Conservation (phyloP, 306 rosid genomes). For the Acacia confusa region DNA sequence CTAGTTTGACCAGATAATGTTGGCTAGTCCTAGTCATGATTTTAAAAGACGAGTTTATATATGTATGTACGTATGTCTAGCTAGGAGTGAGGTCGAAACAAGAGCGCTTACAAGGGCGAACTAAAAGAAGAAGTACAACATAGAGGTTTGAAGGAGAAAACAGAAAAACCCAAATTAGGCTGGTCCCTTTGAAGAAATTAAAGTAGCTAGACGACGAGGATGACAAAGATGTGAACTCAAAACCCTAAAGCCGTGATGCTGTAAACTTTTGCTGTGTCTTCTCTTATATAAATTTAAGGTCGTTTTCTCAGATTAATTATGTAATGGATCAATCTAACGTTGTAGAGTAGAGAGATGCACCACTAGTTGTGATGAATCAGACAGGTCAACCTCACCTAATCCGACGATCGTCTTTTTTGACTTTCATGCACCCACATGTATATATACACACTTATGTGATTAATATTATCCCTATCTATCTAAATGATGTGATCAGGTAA, state of each 20-base stretch:
- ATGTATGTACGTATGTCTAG: not conserved
- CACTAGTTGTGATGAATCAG: conserved; percentile 1
- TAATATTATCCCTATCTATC: not conserved
- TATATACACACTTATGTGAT: not conserved
- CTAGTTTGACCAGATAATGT: conserved; percentile 22
- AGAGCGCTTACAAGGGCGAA: not conserved
- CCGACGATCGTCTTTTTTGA: conserved; percentile 33
- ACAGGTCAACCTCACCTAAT: conserved; percentile 44
- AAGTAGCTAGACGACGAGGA: conserved; percentile 4
- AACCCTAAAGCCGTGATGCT: conserved; percentile 29
- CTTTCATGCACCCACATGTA: conserved; percentile 6
- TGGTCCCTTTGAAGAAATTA: conserved; percentile 31
- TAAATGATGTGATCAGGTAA: conserved; percentile 22
- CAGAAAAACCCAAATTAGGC: conserved; percentile 17
- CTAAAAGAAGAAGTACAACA: conserved; percentile 15
- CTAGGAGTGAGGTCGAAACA: not conserved
- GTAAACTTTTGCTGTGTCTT: conserved; percentile 12
- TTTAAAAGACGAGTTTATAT: too few species aligned
- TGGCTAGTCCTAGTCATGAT: not conserved
- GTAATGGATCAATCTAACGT: conserved; percentile 18
- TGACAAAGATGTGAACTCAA: conserved; percentile 29
- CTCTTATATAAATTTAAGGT: not conserved
- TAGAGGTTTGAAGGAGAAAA: conserved; percentile 33
- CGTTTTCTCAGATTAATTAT: conserved; percentile 12
- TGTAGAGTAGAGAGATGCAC: not conserved